Evolutionary conservation across 345 rosid genomes (phyloP).

Genomic region (Pelargonium nanum): DNA sequence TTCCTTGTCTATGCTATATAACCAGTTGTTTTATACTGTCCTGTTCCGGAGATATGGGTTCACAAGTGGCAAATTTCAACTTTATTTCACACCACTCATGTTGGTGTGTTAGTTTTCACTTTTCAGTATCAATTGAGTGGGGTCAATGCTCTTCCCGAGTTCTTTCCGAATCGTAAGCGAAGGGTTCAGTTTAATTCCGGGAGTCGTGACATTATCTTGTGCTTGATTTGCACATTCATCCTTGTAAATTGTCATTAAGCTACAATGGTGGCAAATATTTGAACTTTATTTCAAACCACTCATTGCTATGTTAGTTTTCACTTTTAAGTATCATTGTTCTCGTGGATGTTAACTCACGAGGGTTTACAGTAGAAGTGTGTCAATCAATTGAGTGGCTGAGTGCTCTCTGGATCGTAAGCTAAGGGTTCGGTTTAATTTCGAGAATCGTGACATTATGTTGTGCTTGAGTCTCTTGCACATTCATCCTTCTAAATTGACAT

Average conservation of each 20-base stretch:
- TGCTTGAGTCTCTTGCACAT: neutral
- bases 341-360: too few species aligned
- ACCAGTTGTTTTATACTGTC: constrained; percentile 2
- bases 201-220: neutral
- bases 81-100: neutral
- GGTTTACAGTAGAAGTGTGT: too few species aligned
- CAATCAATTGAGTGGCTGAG: too few species aligned
- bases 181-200: neutral
- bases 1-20: neutral
- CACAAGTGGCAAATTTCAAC: neutral
- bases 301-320: too few species aligned
- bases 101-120: neutral
- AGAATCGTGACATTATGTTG: neutral
- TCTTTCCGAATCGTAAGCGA: neutral
- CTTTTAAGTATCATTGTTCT: too few species aligned
- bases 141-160: neutral
- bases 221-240: neutral
- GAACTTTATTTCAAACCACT: too few species aligned
- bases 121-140: neutral
- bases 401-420: neutral
- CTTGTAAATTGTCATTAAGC: neutral
- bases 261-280: too few species aligned
- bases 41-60: neutral
- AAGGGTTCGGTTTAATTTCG: neutral
- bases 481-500: too few species aligned